Percentiles rank a stretch among this genome's conserved stretches.
Conservation (phyloP, 495 filamentous ascomycete genomes). For the Podospora bellae-mahoneyi region DNA sequence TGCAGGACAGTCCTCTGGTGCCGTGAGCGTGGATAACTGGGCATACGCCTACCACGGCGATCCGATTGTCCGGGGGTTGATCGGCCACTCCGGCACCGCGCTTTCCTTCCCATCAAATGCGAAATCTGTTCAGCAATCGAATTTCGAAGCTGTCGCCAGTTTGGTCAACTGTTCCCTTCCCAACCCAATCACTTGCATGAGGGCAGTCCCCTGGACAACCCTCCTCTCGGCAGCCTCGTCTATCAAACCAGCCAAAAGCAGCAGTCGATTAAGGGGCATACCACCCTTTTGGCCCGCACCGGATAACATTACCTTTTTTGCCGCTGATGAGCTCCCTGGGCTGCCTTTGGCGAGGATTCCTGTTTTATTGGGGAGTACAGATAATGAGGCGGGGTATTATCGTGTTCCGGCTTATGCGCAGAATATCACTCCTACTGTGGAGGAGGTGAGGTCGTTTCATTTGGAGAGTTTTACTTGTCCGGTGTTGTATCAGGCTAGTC, state of each 20-base stretch:
- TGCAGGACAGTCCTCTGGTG: constrained; percentile 55
- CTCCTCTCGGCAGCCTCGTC: constrained; percentile 31
- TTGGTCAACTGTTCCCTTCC: constrained; percentile 39
- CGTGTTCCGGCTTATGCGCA: constrained; percentile 13
- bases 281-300: constrained; percentile 26
- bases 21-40: constrained; percentile 50
- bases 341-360: neutral
- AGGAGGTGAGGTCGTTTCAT: constrained; percentile 11
- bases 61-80: constrained; percentile 47
- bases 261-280: constrained; percentile 27
- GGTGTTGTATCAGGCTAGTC: constrained; percentile 12
- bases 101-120: constrained; percentile 40
- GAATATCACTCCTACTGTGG: constrained; percentile 4
- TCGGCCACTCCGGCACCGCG: constrained; percentile 53
- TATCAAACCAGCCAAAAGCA: constrained; percentile 33
- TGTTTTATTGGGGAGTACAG: constrained; percentile 10
- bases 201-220: constrained; percentile 29
- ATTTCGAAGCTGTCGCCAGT: constrained; percentile 39
- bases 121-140: constrained; percentile 26
- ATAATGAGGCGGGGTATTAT: constrained; percentile 22
- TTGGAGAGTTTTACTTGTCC: constrained; percentile 29
- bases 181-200: constrained; percentile 44
- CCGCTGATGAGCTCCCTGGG: constrained; percentile 31
- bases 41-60: constrained; percentile 48
- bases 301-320: constrained; percentile 36